Conservation (phyloP, 176 grass and related monocot species). For the Miscanthus lutarioriparius region DNA sequence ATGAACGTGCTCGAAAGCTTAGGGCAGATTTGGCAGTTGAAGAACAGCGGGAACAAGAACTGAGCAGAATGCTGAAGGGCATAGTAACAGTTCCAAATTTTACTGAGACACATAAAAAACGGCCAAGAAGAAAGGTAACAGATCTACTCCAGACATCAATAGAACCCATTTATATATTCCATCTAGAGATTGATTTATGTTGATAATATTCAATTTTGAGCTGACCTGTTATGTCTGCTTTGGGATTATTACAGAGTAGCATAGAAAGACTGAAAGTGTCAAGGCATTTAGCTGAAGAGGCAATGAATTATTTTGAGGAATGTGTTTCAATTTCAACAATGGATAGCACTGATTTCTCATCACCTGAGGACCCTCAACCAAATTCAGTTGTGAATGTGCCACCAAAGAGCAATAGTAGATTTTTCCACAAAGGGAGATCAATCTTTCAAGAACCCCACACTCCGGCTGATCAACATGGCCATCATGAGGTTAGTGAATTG, state of each 20-base stretch:
- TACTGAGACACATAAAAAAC: conserved; percentile 41
- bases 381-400: conserved; percentile 38
- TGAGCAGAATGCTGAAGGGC: conserved; percentile 84
- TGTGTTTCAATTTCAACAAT: conserved; percentile 87
- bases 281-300: conserved; percentile 84
- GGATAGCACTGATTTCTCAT: conserved; percentile 88
- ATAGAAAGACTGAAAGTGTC: conserved; percentile 67
- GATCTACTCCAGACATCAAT: conserved; percentile 3
- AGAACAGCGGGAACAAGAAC: conserved; percentile 75
- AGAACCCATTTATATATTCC: conserved; percentile 8
- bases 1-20: conserved; percentile 72
- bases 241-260: conserved; percentile 56
- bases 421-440: conserved; percentile 48
- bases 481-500: conserved; percentile 50
- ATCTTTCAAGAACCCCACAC: conserved; percentile 46
- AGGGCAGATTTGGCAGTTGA: conserved; percentile 81
- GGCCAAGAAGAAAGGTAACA: conserved; percentile 71
- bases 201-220: conserved; percentile 1
- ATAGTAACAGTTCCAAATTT: conserved; percentile 61
- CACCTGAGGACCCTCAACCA: conserved; percentile 59
- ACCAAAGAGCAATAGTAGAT: conserved; percentile 53
- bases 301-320: conserved; percentile 97
- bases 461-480: conserved; percentile 13
- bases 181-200: neutral
- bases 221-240: neutral